Evolutionary conservation across 2,329 filamentous ascomycete species (phyloP).

Genomic region (Amesomyces nigricolor): DNA sequence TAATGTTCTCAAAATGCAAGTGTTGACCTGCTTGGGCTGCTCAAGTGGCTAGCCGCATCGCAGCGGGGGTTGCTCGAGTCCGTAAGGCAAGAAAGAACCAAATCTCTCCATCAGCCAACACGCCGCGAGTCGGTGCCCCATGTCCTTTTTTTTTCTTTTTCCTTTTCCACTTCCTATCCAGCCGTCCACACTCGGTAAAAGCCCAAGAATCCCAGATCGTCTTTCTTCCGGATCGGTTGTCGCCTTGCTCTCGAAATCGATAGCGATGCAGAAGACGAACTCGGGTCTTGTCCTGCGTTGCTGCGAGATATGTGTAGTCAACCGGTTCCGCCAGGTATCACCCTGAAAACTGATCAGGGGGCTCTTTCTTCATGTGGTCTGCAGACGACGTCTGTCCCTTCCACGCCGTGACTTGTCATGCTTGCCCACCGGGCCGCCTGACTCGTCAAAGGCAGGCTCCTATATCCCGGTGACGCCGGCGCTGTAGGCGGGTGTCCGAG

Average conservation of each 20-base stretch:
- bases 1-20: constrained; percentile 32
- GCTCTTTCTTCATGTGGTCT: constrained; percentile 6
- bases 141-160: neutral
- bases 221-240: constrained; percentile 22
- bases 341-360: constrained; percentile 27
- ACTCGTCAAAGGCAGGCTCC: constrained; percentile 18
- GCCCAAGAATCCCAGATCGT: constrained; percentile 18
- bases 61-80: neutral
- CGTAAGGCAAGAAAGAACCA: neutral
- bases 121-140: neutral
- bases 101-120: neutral
- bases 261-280: constrained; percentile 3
- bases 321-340: constrained; percentile 27
- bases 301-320: constrained; percentile 13
- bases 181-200: neutral
- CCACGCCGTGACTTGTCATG: constrained; percentile 10
- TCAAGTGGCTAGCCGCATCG: neutral
- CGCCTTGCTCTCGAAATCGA: constrained; percentile 7
- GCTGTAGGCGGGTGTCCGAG: constrained; percentile 50
- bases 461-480: constrained; percentile 55
- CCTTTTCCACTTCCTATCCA: neutral
- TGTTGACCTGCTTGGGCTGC: constrained; percentile 7
- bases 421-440: neutral
- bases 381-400: constrained; percentile 12
- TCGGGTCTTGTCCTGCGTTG: constrained; percentile 4